Evolutionary conservation across 2,329 filamentous ascomycete genomes (phyloP).

Genomic region (Tolypocladium album): DNA sequence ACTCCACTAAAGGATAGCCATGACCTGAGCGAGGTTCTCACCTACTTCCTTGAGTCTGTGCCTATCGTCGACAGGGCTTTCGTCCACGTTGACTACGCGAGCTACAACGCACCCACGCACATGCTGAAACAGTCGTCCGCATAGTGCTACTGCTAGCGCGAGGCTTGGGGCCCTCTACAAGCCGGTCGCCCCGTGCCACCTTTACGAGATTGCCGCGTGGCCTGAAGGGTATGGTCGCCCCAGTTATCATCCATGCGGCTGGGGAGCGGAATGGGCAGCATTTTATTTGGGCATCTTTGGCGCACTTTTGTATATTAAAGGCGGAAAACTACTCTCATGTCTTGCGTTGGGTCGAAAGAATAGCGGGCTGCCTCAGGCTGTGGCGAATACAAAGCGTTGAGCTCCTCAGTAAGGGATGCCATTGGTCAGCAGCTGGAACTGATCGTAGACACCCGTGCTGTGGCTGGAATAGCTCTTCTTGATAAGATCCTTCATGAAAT

Average conservation of each 20-base stretch:
- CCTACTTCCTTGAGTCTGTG: constrained; percentile 77
- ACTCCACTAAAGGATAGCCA: constrained; percentile 71
- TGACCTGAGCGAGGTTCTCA: constrained; percentile 65
- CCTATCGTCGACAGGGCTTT: constrained; percentile 67
- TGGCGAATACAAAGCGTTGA: not conserved
- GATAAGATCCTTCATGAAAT: constrained; percentile 84
- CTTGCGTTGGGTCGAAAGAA: not conserved
- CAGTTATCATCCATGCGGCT: not conserved
- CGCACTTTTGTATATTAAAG: not conserved
- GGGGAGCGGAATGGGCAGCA: not conserved
- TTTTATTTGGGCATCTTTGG: not conserved
- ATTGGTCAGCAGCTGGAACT: constrained; percentile 95
- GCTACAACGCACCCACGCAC: constrained; percentile 50
- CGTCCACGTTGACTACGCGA: constrained; percentile 56
- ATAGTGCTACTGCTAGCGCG: not conserved
- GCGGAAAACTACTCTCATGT: not conserved
- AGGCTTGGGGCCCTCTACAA: not conserved
- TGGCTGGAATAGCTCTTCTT: constrained; percentile 85
- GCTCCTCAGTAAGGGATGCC: constrained; percentile 74
- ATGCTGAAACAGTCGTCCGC: constrained; percentile 28
- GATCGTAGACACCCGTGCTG: constrained; percentile 90
- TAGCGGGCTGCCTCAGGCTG: not conserved
- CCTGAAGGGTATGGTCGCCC: not conserved
- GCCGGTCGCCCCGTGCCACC: not conserved
- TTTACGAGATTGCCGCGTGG: not conserved